Percentiles rank a stretch among this genome's conserved stretches.
These are phyloP conservation scores for Leccinum boreale DNA, from an alignment of 768 basidiomycete genomes.

Conservation along the genomic window DNA sequence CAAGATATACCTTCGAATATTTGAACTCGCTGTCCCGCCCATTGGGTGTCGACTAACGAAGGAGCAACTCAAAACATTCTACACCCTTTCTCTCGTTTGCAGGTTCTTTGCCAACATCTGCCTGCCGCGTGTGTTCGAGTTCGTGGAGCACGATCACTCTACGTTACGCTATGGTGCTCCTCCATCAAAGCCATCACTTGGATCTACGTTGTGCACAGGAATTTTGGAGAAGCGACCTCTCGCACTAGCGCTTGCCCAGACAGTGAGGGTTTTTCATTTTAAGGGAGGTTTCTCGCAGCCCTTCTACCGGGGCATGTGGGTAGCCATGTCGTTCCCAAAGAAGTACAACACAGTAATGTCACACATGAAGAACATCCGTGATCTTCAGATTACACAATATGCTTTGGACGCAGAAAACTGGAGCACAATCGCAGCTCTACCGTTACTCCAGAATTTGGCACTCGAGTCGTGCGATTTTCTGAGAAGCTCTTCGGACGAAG, in stretches of 20 bases:
- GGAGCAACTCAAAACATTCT: too few species aligned
- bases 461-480: not conserved
- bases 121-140: too few species aligned
- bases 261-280: not conserved
- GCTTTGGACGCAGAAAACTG: constrained; percentile 15
- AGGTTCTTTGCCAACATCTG: too few species aligned
- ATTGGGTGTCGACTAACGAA: too few species aligned
- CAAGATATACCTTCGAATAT: too few species aligned
- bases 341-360: not conserved
- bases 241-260: not conserved
- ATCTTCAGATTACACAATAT: constrained; percentile 7
- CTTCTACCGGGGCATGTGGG: not conserved
- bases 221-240: not conserved
- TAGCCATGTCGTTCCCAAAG: not conserved
- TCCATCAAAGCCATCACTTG: not conserved
- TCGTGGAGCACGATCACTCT: too few species aligned
- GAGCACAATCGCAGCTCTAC: constrained; percentile 9
- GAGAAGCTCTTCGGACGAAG: not conserved
- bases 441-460: constrained; percentile 13
- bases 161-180: not conserved
- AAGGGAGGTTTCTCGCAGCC: not conserved
- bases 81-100: too few species aligned
- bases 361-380: constrained; percentile 19
- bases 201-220: not conserved
- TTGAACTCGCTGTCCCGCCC: too few species aligned